Conservation (phyloP, 306 rosid genomes). For the Medicago lupulina region DNA sequence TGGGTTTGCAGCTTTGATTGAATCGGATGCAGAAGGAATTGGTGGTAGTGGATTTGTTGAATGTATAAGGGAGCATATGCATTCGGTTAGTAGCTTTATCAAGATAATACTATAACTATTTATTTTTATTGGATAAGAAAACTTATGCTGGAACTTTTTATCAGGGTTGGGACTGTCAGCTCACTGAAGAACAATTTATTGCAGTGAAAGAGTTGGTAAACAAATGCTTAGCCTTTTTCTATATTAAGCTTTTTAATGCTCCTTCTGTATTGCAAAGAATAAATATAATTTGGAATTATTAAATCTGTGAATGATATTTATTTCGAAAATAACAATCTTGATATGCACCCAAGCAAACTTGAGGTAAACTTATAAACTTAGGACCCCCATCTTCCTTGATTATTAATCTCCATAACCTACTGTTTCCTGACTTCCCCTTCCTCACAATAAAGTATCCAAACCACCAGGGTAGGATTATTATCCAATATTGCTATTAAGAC, state of each 20-base stretch:
- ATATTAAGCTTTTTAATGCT: conserved; percentile 29
- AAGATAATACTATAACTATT: conserved; percentile 23
- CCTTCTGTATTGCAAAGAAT: conserved; percentile 12
- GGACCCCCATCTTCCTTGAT: conserved; percentile 27
- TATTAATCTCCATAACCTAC: conserved; percentile 19
- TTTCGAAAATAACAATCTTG: conserved; percentile 25
- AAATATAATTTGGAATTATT: conserved; percentile 23
- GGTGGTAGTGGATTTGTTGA: conserved; percentile 98
- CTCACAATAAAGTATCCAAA: neutral
- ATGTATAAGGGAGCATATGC: conserved; percentile 96
- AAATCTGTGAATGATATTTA: conserved; percentile 28
- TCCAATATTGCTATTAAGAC: conserved; percentile 17
- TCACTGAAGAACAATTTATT: conserved; percentile 96
- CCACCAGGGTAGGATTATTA: conserved; percentile 10
- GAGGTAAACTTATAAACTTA: conserved; percentile 25
- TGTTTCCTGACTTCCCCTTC: conserved; percentile 23
- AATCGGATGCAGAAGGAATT: conserved; percentile 99
- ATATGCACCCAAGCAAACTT: conserved; percentile 35
- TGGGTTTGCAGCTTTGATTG: conserved; percentile 87
- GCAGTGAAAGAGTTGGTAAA: conserved; percentile 97
- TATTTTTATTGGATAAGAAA: conserved; percentile 27
- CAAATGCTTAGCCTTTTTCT: conserved; percentile 27
- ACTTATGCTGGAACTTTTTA: conserved; percentile 45
- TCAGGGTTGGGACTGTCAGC: conserved; percentile 96
- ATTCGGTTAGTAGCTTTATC: conserved; percentile 72